Evolutionary conservation across 805 yeast species (phyloP).

Genomic region (Candida dajiaensis): DNA sequence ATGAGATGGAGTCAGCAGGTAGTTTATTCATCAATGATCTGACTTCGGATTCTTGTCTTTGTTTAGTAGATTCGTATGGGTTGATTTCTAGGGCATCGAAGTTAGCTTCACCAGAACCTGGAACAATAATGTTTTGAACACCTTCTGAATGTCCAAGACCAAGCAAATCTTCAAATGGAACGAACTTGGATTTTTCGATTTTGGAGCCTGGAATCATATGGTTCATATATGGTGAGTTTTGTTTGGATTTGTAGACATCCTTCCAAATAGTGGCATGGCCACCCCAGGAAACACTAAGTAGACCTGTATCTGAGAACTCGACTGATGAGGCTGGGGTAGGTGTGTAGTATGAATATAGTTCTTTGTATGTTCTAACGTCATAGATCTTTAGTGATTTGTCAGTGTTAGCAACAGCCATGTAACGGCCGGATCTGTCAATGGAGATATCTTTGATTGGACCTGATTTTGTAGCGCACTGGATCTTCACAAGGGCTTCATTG

Average conservation of each 20-base stretch:
- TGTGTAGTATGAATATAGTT: slow-evolving; percentile 52
- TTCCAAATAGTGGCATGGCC: slow-evolving; percentile 95
- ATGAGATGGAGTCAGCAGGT: slow-evolving; percentile 84
- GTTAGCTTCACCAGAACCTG: slow-evolving; percentile 98
- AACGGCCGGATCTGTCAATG: slow-evolving; percentile 83
- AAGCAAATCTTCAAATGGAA: slow-evolving; percentile 94
- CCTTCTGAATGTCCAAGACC: slow-evolving; percentile 83
- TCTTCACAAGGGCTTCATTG: slow-evolving; percentile 77
- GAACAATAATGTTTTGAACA: slow-evolving; percentile 78
- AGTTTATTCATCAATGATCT: slow-evolving; percentile 79
- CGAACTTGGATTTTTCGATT: slow-evolving; percentile 62
- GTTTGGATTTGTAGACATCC: slow-evolving; percentile 66
- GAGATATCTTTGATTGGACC: slow-evolving; percentile 88
- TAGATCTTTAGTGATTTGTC: slow-evolving; percentile 83
- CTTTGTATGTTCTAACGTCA: slow-evolving; percentile 85
- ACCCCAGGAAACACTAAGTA: slow-evolving; percentile 90
- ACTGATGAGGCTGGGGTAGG: slow-evolving; percentile 85
- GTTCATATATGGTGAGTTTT: slow-evolving; percentile 85
- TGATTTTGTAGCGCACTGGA: slow-evolving; percentile 54
- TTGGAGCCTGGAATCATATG: slow-evolving; percentile 78
- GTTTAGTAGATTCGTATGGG: slow-evolving; percentile 87
- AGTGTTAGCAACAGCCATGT: slow-evolving; percentile 90
- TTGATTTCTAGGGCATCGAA: slow-evolving; percentile 89
- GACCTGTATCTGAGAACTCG: slow-evolving; percentile 80
- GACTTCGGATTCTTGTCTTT: slow-evolving; percentile 91